Evolutionary conservation across 1,284 basidiomycete species (phyloP), one percentile per base, ranked within the genome.

Genomic region (Cryptococcus sp.): DNA sequence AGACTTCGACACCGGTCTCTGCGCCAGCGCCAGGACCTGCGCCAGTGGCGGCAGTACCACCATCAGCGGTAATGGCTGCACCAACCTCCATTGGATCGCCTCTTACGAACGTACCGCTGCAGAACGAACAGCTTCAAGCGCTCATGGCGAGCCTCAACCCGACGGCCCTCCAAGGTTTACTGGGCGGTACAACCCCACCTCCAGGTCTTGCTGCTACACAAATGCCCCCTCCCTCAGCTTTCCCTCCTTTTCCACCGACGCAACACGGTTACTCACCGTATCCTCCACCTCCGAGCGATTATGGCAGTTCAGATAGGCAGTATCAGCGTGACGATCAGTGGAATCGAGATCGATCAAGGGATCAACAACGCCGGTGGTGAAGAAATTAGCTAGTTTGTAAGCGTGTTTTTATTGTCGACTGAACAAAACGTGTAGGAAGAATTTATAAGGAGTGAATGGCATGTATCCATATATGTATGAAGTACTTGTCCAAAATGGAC

Each of bases 1-100:
- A 87, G 73, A 26, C 88, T 29, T 8, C 48, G 52, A 46, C 54
- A 37, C 16, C 84, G 73, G 82, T 89, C 5, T 80, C 78, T 17
- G 80, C 38, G 7, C 19, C 16, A 16, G 37, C 15, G 37, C 11
- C 52, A 51, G 20, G 56, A 53, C 25, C 52, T 5, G 41, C 55
- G 6, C 46, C 44, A 25, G 40, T 59, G 4, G 19, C 52, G 7
- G 38, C 59, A 5, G 44, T 34, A 3, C 51, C 54, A 20, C 19
- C 22, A 15, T 1, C 34, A 11, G 26, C 23, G 49, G 45, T 34
- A 2, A 34, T 34, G 29, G 29, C 29, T 10, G 8, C 29, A 13
- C 29, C 29, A 13, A 7, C 29, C 5, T 34, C 29, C 8, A 34
- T 34, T 10, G 29, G 29, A 34, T 34, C 29, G 29, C 29, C 29